phyloP scores from a whole-genome alignment of 2,329 filamentous ascomycete species.

The Macrophomina phaseolina region DNA sequence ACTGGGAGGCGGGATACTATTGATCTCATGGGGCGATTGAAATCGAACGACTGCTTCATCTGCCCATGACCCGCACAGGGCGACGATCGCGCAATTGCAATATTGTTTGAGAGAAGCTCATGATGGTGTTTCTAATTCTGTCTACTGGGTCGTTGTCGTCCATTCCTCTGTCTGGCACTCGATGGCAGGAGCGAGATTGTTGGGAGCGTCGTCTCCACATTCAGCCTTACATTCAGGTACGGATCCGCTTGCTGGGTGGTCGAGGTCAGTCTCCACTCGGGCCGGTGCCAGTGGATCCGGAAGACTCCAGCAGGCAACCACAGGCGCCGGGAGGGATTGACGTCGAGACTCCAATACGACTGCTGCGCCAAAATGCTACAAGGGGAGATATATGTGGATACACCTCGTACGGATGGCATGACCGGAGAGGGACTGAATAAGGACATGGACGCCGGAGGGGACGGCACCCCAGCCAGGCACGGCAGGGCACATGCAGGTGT shows the following conservation, averaged over 20 bases:
- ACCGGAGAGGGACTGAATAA: not conserved
- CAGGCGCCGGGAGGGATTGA: not conserved
- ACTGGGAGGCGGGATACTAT: no score
- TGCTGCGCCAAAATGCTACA: not conserved
- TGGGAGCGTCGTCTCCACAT: not conserved
- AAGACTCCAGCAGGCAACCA: not conserved
- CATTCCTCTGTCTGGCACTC: no score
- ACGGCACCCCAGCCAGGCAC: not conserved
- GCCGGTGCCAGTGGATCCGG: no score
- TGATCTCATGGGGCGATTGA: no score
- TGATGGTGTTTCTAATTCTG: no score
- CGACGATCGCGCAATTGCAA: no score
- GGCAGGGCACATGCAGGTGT: not conserved
- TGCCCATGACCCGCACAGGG: no score
- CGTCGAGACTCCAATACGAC: not conserved
- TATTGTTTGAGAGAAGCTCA: no score
- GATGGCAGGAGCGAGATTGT: not conserved
- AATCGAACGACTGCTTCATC: no score
- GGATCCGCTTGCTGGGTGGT: not conserved
- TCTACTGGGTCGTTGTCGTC: no score
- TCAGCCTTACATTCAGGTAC: not conserved
- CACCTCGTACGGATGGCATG: constrained; percentile 7
- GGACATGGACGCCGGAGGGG: not conserved
- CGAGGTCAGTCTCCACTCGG: no score
- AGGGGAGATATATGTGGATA: not conserved